Evolutionary conservation across 352 stramenopile species (phyloP), one percentile per base, ranked within the genome.

Genomic region (Pythium rishiriense): DNA sequence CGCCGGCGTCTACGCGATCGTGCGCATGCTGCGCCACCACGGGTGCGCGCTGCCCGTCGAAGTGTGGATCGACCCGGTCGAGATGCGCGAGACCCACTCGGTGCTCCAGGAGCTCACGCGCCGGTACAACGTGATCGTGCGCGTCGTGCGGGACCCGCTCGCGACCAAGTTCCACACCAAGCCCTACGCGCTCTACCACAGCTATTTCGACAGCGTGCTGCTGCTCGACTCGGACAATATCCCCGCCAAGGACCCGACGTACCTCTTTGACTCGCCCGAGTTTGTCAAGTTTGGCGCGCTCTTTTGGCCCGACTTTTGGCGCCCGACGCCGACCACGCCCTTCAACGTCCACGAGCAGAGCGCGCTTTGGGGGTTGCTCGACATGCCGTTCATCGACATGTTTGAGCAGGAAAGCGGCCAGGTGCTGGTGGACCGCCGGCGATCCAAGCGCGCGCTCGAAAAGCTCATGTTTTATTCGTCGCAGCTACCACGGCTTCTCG

Each of bases 221-320:
- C 90, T 89, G 66, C 68, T 95, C 7, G 86, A 95, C 62, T 88
- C 84, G 50, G 86, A 95, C 54, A 95, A 95, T 50, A 79, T 93
- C 17, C 83, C 86, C 0, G 75, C 81, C 12, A 74, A 76, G 1
- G 84, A 95, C 58, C 86, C 86, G 49, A 95, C 83, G 60, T 95
- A 92, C 68, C 62, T 95, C 17, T 95, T 95, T 47, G 73, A 89
- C 22, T 55, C 76, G 24, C 69, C 74, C 2, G 83, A 91, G 68
- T 95, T 93, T 65, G 28, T 63, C 0, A 67, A 68, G 39, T 68
- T 74, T 33, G 86, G 86, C 43, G 84, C 86, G 15, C 74, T 95
- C 9, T 95, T 95, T 68, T 95, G 86, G 86, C 86, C 86, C 8
- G 86, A 95, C 61, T 95, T 93, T 50, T 95, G 86, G 86, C 76